These are phyloP conservation scores for Gossypium herbaceum DNA, from an alignment of 345 rosid species.

Conservation along the genomic window DNA sequence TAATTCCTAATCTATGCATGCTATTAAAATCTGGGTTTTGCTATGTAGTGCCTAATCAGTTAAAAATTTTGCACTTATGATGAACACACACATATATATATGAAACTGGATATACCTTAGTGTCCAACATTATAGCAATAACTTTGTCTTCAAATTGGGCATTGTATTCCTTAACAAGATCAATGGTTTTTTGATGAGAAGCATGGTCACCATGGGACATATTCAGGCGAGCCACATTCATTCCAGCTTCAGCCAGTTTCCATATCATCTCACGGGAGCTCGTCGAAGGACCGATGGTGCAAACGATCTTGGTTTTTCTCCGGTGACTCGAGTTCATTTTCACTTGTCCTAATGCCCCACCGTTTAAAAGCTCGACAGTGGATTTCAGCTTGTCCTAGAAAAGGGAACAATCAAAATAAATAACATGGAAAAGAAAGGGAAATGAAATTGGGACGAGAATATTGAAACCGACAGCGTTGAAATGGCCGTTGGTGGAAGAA, in stretches of 20 bases:
- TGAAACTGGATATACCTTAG: constrained; percentile 54
- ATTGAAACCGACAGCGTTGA: constrained; percentile 37
- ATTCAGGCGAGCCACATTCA: constrained; percentile 94
- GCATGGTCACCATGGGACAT: constrained; percentile 98
- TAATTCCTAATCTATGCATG: neutral
- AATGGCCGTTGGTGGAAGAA: constrained; percentile 38
- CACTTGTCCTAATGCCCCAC: constrained; percentile 27
- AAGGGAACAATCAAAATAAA: neutral
- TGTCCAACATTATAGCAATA: constrained; percentile 86
- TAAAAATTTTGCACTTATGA: neutral
- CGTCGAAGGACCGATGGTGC: constrained; percentile 95
- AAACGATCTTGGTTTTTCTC: constrained; percentile 89
- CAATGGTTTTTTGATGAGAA: constrained; percentile 82
- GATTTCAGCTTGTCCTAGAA: constrained; percentile 34
- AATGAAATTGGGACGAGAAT: neutral
- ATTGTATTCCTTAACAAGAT: constrained; percentile 88
- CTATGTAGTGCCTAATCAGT: neutral
- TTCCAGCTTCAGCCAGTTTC: constrained; percentile 89
- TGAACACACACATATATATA: neutral
- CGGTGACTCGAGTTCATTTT: constrained; percentile 30
- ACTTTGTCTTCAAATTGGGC: constrained; percentile 75
- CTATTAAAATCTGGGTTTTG: neutral
- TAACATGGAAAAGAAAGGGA: neutral
- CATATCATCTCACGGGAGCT: constrained; percentile 93
- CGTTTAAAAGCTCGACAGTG: constrained; percentile 28